Percentiles rank a stretch among this genome's conserved stretches.
phyloP scores from a whole-genome alignment of 75 land plant species.

The Pinus taeda region DNA sequence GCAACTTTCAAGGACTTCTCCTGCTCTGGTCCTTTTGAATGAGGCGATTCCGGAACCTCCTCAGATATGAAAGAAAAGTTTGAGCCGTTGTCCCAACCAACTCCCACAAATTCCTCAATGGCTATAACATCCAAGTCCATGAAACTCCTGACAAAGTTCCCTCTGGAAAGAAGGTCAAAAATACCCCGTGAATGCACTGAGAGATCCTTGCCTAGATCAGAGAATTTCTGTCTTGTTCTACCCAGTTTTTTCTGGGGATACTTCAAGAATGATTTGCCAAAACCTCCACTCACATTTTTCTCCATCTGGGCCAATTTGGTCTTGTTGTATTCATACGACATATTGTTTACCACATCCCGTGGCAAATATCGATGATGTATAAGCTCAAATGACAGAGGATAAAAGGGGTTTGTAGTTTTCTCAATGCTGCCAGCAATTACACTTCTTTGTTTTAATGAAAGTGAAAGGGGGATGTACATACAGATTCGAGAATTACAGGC shows the following conservation, averaged over 20 bases:
- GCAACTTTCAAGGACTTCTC: constrained; percentile 48
- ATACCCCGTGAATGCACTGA: constrained; percentile 25
- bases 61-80: neutral
- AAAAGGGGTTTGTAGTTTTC: constrained; percentile 9
- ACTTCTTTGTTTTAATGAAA: constrained; percentile 64
- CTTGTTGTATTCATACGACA: constrained; percentile 49
- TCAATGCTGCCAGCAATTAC: constrained; percentile 37
- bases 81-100: constrained; percentile 16
- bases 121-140: constrained; percentile 45
- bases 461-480: constrained; percentile 39
- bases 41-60: neutral
- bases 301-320: constrained; percentile 32
- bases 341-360: constrained; percentile 1
- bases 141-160: constrained; percentile 5
- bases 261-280: constrained; percentile 44
- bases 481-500: constrained; percentile 42
- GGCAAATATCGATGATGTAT: constrained; percentile 20
- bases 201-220: constrained; percentile 48
- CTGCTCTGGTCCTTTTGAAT: constrained; percentile 23
- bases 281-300: constrained; percentile 28
- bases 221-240: constrained; percentile 12
- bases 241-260: constrained; percentile 39
- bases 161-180: constrained; percentile 16
- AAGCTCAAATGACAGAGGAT: constrained; percentile 25
- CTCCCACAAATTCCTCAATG: constrained; percentile 39